Base-by-base conservation (phyloP, 352 stramenopile species). In the Phytophthora citrophthora region DNA sequence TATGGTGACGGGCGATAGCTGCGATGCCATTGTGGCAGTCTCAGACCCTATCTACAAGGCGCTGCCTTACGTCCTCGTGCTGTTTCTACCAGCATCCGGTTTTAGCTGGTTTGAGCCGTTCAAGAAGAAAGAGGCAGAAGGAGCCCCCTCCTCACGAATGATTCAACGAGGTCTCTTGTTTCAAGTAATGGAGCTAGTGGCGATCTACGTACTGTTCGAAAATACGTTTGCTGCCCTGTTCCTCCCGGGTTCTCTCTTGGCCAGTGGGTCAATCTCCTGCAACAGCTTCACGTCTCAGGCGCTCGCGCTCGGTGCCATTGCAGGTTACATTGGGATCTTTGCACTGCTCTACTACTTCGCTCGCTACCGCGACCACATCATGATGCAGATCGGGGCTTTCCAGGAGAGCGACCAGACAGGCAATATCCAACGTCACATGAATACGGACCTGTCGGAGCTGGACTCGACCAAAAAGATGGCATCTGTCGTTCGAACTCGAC, bases 331-430 rank as follows among this genome's bases (percentile, higher is more conserved):
- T 9, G 70, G 59, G 1, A 56, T 93, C 7, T 83, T 89, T 23
- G 51, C 77, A n/a, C 75, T 88, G 61, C 55, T 90, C 23, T 64
- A 70, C 43, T 79, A 79, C 60, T 92, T 92, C 46, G 76, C 81
- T 39, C 81, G 83, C 12, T 89, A 85, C 48, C 83, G 81, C 1
- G 83, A 92, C 29, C 83, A 92, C 54, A 75, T 92, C 49, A 92
- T 90, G 67, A 92, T 92, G 83, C 71, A 86, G 54, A 54, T 92
- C 1, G 81, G 83, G 3, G 81, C 79, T 11, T 92, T 92, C 57
- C 72, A 77, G 4, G 81, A 92, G 31, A 74, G 68, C 12, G 81
- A 89, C 32, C 77, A 90, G 62, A 88, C 72, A 2, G 77, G 74
- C 32, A 65, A 81, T 39, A 54, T 89, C 11, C 77, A 79, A 10